Evolutionary conservation across 2,329 filamentous ascomycete genomes (phyloP), one percentile per base, ranked within the genome.

Genomic region (Ophiostoma piceae): DNA sequence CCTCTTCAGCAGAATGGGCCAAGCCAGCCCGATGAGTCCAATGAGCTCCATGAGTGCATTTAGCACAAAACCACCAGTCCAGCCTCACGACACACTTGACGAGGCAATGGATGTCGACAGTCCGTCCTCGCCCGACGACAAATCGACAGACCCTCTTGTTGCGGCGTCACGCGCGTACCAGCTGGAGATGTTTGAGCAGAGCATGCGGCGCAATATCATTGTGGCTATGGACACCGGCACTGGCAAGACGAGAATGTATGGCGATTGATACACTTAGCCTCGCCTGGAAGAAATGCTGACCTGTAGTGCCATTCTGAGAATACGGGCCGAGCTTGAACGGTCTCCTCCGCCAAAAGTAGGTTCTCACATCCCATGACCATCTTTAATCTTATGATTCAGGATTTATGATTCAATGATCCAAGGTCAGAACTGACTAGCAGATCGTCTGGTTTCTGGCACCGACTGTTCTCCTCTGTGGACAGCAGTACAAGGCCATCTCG

Each of bases 161-260:
- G 51, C 47, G 11, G 69, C 70, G 0, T 71, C 72, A 3, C 66
- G 90, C 66, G 85, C 84, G 0, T 94, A 94, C 74, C 91, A 94
- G 78, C 76, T 85, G 26, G 91, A 94, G 79, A 93, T 94, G 91
- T 82, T 91, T 68, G 84, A 89, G 71, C 84, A 86, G 75, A 92
- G 90, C 75, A 80, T 91, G 74, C 83, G 84, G 71, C 80, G 83
- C 66, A 94, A 93, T 76, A 85, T 90, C 41, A 92, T 94, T 73
- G 87, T 92, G 68, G 87, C 87, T 35, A 93, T 93, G 90, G 90
- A 91, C 72, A 94, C 91, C 0, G 91, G 91, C 1, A 92, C 86
- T 73, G 91, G 91, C 1, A 94, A 94, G 77, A 93, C 91, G 2
- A 88, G 90, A 73, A 85, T 93, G 90, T 29, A 29, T n/a, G n/a